phyloP scores from a whole-genome alignment of 148 eudicot species.

The Rhododendron williamsianum region DNA sequence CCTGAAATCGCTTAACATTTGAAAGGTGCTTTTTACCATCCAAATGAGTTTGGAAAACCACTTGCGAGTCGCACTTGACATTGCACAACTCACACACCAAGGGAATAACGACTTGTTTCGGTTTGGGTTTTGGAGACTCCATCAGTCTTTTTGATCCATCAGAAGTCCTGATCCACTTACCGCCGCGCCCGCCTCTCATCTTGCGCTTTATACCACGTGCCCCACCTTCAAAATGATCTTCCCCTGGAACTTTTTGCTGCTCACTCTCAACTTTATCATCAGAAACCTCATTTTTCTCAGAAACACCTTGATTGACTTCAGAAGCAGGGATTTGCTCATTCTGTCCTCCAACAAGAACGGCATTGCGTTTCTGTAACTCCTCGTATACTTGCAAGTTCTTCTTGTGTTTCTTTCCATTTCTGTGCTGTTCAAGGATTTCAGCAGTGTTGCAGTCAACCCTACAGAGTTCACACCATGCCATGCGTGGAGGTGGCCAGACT shows the following conservation, averaged over 20 bases:
- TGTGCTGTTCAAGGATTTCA: constrained; percentile 72
- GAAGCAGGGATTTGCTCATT: constrained; percentile 19
- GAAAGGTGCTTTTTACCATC: constrained; percentile 64
- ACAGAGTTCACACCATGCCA: constrained; percentile 73
- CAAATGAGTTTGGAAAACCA: constrained; percentile 60
- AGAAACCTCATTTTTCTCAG: constrained; percentile 12
- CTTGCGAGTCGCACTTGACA: constrained; percentile 64
- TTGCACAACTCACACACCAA: constrained; percentile 64
- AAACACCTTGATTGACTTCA: constrained; percentile 15
- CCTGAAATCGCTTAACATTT: constrained; percentile 49
- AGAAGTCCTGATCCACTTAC: constrained; percentile 33
- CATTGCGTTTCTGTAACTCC: constrained; percentile 46
- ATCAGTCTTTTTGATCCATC: constrained; percentile 40
- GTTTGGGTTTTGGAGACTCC: constrained; percentile 43
- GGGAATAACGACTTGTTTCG: constrained; percentile 22
- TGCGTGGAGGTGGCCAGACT: constrained; percentile 19
- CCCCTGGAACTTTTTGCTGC: constrained; percentile 20
- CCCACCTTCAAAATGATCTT: constrained; percentile 12
- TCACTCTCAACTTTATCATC: constrained; percentile 17
- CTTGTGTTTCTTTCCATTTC: constrained; percentile 65
- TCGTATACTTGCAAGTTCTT: constrained; percentile 45
- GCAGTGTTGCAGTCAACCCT: constrained; percentile 63
- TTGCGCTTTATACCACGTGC: constrained; percentile 54
- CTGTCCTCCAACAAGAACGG: constrained; percentile 22
- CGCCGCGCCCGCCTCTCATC: constrained; percentile 48